Evolutionary conservation across 2,329 filamentous ascomycete genomes (phyloP), one percentile per base, ranked within the genome.

Genomic region (Canariomyces notabilis): DNA sequence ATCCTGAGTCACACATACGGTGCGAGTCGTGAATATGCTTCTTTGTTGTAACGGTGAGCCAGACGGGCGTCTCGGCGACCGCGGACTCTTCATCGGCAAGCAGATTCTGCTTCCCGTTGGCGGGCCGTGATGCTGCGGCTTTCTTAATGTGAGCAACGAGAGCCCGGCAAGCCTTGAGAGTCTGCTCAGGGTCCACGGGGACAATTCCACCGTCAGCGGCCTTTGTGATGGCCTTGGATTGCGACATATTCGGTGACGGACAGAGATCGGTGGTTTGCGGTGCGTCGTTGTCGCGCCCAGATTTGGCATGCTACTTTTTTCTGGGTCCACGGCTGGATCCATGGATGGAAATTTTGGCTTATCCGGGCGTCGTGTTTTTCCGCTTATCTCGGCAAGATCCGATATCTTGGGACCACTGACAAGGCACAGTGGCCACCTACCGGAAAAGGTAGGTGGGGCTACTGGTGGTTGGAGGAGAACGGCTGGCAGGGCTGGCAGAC

Each of bases 41-140:
- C 70, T 84, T 84, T 52, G 80, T 83, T 42, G 78, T 81, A 54
- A 84, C 64, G 29, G 72, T 80, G 36, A 84, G 70, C 76, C 77
- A 83, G 61, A 84, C 67, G 38, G 79, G 79, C 4, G 68, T 72
- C 50, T 79, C 73, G 42, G 66, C 65, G 34, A 66, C 51, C 16
- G 65, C 55, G 16, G 61, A 54, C 39, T 67, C 67, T 41, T 64
- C 68, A 45, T 67, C 66, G 37, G 64, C 71, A 46, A 83, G 69
- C 9, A 83, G 70, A 54, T 76, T 76, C 60, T 76, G 76, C 69
- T 82, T 82, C 55, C 72, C 62, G 35, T 67, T 67, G 21, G 66
- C 63, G 15, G 67, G 61, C 48, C 72, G 70, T 54, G 75, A 67
- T 57, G 73, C 70, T 36, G 75, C 67, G 5, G 74, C 67, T 61